phyloP scores from a whole-genome alignment of 441 rosid species.

The Cnidoscolus chayamansa region DNA sequence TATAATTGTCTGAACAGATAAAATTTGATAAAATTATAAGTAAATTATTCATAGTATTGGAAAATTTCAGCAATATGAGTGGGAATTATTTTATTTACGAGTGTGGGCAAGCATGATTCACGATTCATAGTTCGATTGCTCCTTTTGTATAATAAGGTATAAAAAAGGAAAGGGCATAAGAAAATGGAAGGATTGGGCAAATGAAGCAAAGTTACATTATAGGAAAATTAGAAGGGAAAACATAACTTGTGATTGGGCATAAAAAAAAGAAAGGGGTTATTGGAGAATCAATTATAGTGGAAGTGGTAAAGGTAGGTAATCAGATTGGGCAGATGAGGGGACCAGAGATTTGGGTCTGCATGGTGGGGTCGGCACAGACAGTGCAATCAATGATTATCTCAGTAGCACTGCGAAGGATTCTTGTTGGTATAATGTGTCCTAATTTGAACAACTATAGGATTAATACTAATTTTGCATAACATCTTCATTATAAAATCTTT shows the following conservation, averaged over 20 bases:
- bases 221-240: background rate
- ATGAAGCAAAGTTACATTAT: background rate
- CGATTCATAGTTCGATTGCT: background rate
- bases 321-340: conserved; percentile 9
- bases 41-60: too few relatives aligned
- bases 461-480: too few relatives aligned
- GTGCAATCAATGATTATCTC: conserved; percentile 9
- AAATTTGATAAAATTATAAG: too few relatives aligned
- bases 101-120: background rate
- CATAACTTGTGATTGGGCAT: conserved; percentile 10
- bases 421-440: background rate
- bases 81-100: too few relatives aligned
- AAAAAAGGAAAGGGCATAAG: conserved; percentile 5
- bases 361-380: conserved; percentile 21
- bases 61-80: too few relatives aligned
- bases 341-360: conserved; percentile 17
- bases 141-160: background rate
- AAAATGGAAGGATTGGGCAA: conserved; percentile 14
- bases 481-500: background rate
- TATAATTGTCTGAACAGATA: too few relatives aligned
- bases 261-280: background rate
- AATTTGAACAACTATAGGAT: too few relatives aligned
- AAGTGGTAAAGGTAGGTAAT: conserved; percentile 18
- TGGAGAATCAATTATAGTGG: conserved; percentile 16
- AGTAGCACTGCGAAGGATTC: conserved; percentile 11